Conservation (phyloP, 2,329 filamentous ascomycete genomes). For the Metarhizium anisopliae region DNA sequence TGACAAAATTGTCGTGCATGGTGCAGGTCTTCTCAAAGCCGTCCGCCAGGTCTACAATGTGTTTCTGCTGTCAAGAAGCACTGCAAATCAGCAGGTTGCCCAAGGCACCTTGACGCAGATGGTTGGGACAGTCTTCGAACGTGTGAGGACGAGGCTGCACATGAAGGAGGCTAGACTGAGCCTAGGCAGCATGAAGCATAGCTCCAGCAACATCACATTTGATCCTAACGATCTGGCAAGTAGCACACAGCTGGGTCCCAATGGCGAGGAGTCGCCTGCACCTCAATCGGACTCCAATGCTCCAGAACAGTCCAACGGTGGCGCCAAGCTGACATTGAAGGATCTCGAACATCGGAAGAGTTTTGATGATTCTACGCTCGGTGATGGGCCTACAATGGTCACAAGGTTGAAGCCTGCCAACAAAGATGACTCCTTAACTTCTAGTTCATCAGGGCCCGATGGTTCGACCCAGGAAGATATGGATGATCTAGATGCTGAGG, state of each 20-base stretch:
- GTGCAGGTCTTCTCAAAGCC: conserved; percentile 89
- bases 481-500: conserved; percentile 61
- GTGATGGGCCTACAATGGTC: conserved; percentile 59
- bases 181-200: conserved; percentile 41
- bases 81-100: conserved; percentile 90
- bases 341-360: conserved; percentile 60
- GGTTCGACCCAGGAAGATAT: conserved; percentile 44
- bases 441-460: conserved; percentile 47
- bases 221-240: conserved; percentile 34
- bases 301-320: conserved; percentile 23
- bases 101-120: conserved; percentile 97
- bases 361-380: conserved; percentile 58
- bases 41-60: conserved; percentile 99
- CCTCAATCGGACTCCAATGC: conserved; percentile 21
- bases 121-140: conserved; percentile 95
- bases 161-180: conserved; percentile 74
- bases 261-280: conserved; percentile 24
- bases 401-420: conserved; percentile 47
- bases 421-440: conserved; percentile 32
- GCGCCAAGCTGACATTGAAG: conserved; percentile 54
- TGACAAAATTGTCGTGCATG: conserved; percentile 97
- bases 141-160: conserved; percentile 77
- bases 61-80: conserved; percentile 89
- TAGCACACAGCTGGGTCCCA: conserved; percentile 29
- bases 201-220: conserved; percentile 43